Evolutionary conservation across 495 filamentous ascomycete species (phyloP).

Genomic region (Hypoxylon intermedium): DNA sequence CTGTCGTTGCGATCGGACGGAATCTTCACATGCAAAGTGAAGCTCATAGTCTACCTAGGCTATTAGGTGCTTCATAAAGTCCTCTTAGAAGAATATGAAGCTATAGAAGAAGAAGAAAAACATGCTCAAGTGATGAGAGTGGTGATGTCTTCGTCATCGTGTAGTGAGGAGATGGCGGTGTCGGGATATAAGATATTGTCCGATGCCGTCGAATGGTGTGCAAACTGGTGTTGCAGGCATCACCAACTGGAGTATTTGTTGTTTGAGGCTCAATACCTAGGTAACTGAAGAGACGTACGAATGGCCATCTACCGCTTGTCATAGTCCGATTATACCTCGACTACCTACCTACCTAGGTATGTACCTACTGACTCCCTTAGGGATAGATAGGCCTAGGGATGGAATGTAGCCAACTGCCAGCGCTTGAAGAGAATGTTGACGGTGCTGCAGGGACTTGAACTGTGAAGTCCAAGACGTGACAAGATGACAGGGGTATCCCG

Average conservation of each 20-base stretch:
- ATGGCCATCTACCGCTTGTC: not conserved
- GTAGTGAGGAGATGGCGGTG: not conserved
- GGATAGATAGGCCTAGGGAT: constrained; percentile 12
- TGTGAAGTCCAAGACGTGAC: constrained; percentile 36
- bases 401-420: constrained; percentile 2
- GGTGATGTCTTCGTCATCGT: not conserved
- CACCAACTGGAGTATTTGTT: no score
- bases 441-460: constrained; percentile 32
- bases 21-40: not conserved
- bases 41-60: not conserved
- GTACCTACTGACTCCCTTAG: not conserved
- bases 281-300: not conserved
- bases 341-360: no score
- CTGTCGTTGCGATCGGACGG: no score
- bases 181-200: not conserved
- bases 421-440: constrained; percentile 4
- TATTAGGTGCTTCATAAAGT: no score
- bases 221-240: not conserved
- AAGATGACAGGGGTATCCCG: constrained; percentile 31
- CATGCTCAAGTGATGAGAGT: not conserved
- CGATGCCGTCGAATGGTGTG: constrained; percentile 2
- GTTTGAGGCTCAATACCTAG: constrained; percentile 14
- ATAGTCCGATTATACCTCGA: not conserved
- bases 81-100: no score
- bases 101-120: no score